These are phyloP conservation scores for Eragrostis curvula DNA, from an alignment of 176 grass and related monocot species.

Conservation along the genomic window DNA sequence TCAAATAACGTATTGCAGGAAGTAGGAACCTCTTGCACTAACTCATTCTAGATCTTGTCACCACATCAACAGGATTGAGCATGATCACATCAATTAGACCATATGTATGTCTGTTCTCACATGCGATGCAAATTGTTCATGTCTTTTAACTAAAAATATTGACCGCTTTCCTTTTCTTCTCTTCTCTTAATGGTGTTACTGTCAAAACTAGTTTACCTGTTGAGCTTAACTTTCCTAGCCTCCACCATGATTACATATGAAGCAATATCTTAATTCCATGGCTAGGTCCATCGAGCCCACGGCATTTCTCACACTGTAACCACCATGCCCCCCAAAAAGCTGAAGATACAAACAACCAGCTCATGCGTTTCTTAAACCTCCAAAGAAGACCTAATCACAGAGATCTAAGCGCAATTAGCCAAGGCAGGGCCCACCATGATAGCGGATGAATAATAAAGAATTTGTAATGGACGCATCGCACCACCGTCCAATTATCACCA, in stretches of 20 bases:
- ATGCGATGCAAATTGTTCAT: not conserved
- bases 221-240: not conserved
- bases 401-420: constrained; percentile 38
- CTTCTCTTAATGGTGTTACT: not conserved
- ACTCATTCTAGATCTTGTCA: too few relatives aligned
- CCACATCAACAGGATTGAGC: too few relatives aligned
- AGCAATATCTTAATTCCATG: not conserved
- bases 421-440: constrained; percentile 1
- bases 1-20: too few relatives aligned
- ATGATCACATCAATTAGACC: too few relatives aligned
- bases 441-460: not conserved
- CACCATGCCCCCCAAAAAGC: constrained; percentile 6
- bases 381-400: constrained; percentile 18
- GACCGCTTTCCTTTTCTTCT: not conserved
- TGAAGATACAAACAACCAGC: not conserved
- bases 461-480: constrained; percentile 8
- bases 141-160: not conserved
- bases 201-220: not conserved
- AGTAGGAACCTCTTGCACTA: too few relatives aligned
- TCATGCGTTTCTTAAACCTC: constrained; percentile 5
- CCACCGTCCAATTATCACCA: constrained; percentile 46
- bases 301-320: not conserved
- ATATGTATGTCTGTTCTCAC: too few relatives aligned
- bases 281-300: not conserved
- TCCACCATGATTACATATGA: not conserved